Base-by-base conservation (phyloP, 2,329 filamentous ascomycete species). In the Cercospora canescens region DNA sequence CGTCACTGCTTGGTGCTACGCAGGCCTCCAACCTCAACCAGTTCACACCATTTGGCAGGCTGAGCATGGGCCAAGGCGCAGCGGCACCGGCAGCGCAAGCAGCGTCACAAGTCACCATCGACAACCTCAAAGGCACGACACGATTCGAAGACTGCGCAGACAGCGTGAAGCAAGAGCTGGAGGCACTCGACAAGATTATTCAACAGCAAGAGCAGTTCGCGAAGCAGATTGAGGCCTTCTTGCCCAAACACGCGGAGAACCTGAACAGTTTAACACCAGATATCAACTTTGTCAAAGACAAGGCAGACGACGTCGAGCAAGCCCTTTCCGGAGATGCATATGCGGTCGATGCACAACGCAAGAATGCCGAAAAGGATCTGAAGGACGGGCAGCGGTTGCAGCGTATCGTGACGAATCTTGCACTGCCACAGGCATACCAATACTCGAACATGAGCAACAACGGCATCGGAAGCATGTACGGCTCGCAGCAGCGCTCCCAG, bases 91-190 rank as follows among this genome's bases (percentile, higher is more conserved):
- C 56, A 26, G 41, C 56, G 24, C 65, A 67, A 52, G 65, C 65
- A 8, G 65, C 65, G 11, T 63, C 65, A n/a, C 89, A 91, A 74
- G 91, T 96, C 73, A 91, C 95, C 78, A 80, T 91, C 60, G 87
- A 87, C 72, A 92, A 91, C 75, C 83, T 98, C 67, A 88, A 93
- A 60, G 90, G 91, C 16, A 96, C 94, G 0, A 97, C 93, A 3
- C 92, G 95, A 68, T 97, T 95, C 82, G 92, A 93, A 76, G 94
- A 97, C 78, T 89, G 97, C 30, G 88, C 91, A 67, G 91, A 94
- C 71, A 88, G 92, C 32, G 83, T 97, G 16, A 93, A 96, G 75
- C 87, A 88, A 68, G 82, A 92, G 71, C 91, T 99, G 68, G 88
- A 92, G 68, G 81, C 84, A 9, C 88, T 96, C 69, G 94, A 99